Percentiles rank a stretch among this genome's conserved stretches.
Evolutionary conservation across 1,284 basidiomycete genomes (phyloP).

Genomic region (Trichosporon sp.): DNA sequence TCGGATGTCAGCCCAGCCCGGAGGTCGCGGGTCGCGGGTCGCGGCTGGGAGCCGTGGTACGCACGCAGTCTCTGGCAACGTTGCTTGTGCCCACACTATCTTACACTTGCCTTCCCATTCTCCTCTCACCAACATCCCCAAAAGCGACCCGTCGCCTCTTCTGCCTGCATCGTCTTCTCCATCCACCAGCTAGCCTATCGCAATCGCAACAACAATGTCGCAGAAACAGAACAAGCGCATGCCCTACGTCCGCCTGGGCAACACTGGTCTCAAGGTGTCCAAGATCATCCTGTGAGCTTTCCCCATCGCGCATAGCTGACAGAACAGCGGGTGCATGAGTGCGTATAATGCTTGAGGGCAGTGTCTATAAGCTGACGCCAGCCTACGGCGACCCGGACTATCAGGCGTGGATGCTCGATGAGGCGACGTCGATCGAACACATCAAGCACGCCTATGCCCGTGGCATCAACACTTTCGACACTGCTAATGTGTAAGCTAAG

Average conservation of each 20-base stretch:
- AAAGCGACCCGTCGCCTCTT: neutral
- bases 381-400: constrained; percentile 30
- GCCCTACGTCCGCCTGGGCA: constrained; percentile 32
- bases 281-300: constrained; percentile 35
- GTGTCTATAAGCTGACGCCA: constrained; percentile 14
- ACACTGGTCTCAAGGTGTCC: constrained; percentile 39
- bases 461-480: constrained; percentile 43
- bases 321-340: constrained; percentile 32
- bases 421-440: constrained; percentile 39
- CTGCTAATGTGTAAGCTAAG: constrained; percentile 28
- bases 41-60: no score
- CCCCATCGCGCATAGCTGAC: neutral
- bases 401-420: constrained; percentile 37
- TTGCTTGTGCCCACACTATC: neutral
- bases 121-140: neutral
- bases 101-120: neutral
- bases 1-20: no score
- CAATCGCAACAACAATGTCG: neutral
- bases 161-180: neutral
- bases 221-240: constrained; percentile 6
- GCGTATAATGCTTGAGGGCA: constrained; percentile 8
- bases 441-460: constrained; percentile 41
- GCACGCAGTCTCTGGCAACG: neutral
- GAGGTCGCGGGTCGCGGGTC: no score
- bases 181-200: neutral